phyloP scores from a whole-genome alignment of 108 stramenopile species.

The Nitzschia palea region DNA sequence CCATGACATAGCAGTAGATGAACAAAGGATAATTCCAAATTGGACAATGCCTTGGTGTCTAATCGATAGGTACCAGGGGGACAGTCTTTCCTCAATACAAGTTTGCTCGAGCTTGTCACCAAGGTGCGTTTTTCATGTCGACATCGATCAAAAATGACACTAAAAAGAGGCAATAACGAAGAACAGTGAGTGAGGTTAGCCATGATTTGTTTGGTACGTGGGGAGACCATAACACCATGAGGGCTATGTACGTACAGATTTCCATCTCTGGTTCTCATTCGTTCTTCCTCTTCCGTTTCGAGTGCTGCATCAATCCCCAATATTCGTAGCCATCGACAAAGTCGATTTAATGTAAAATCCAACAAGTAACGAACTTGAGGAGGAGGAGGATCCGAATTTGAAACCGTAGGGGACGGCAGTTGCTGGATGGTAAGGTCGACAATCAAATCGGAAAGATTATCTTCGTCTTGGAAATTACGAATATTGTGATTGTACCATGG shows the following conservation, averaged over 20 bases:
- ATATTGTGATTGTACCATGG: slow-evolving; percentile 62
- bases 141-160: slow-evolving; percentile 74
- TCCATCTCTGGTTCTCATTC: slow-evolving; percentile 50
- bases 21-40: slow-evolving; percentile 69
- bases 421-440: too few relatives aligned
- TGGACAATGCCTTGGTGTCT: slow-evolving; percentile 53
- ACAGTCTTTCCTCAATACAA: slow-evolving; percentile 77
- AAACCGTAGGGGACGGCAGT: too few relatives aligned
- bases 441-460: neutral
- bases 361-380: slow-evolving; percentile 37
- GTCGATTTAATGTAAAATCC: slow-evolving; percentile 72
- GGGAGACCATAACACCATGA: neutral
- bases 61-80: slow-evolving; percentile 80
- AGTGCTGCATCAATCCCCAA: slow-evolving; percentile 81
- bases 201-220: neutral
- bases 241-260: slow-evolving; percentile 57
- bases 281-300: slow-evolving; percentile 84
- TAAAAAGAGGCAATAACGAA: slow-evolving; percentile 6
- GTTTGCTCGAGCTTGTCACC: slow-evolving; percentile 80
- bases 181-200: neutral
- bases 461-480: slow-evolving; percentile 6
- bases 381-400: neutral
- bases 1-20: slow-evolving; percentile 77
- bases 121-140: slow-evolving; percentile 68
- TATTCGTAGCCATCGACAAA: slow-evolving; percentile 83